These are phyloP conservation scores for Castanea sativa DNA, from an alignment of 306 rosid species.

Conservation along the genomic window DNA sequence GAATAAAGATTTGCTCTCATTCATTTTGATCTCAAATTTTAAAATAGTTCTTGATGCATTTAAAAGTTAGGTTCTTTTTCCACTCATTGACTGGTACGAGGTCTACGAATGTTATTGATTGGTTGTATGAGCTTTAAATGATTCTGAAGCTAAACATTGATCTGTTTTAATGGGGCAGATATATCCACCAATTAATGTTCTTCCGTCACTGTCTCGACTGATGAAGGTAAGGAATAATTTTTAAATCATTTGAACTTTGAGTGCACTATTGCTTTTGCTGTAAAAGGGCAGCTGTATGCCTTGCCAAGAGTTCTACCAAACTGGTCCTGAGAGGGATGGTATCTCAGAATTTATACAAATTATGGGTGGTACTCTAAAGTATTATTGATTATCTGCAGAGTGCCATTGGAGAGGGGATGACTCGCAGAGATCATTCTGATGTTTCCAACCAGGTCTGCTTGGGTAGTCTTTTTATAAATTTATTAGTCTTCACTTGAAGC, in stretches of 20 bases:
- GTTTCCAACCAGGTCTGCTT: conserved; percentile 93
- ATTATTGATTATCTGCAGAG: conserved; percentile 59
- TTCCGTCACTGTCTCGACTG: conserved; percentile 95
- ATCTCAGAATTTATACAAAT: conserved; percentile 4
- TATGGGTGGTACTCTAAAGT: conserved; percentile 9
- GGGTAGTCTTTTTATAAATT: background rate
- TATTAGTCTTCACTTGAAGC: background rate
- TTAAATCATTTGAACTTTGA: conserved; percentile 17
- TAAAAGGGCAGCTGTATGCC: background rate
- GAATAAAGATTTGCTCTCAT: background rate
- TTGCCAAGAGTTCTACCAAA: background rate
- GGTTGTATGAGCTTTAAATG: conserved; percentile 4
- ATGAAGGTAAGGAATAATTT: conserved; percentile 74
- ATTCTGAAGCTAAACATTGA: conserved; percentile 32
- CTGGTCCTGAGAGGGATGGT: conserved; percentile 8
- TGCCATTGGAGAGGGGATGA: conserved; percentile 99
- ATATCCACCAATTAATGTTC: conserved; percentile 97
- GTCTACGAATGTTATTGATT: conserved; percentile 11
- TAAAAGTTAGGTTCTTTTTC: conserved; percentile 1
- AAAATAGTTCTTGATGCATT: conserved; percentile 9
- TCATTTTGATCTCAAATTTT: background rate
- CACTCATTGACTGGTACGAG: background rate
- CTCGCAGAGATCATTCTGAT: conserved; percentile 95
- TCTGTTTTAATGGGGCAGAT: conserved; percentile 53
- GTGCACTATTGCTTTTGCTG: background rate